phyloP scores from a whole-genome alignment of 2,329 filamentous ascomycete genomes.

The Microcera coccophila region DNA sequence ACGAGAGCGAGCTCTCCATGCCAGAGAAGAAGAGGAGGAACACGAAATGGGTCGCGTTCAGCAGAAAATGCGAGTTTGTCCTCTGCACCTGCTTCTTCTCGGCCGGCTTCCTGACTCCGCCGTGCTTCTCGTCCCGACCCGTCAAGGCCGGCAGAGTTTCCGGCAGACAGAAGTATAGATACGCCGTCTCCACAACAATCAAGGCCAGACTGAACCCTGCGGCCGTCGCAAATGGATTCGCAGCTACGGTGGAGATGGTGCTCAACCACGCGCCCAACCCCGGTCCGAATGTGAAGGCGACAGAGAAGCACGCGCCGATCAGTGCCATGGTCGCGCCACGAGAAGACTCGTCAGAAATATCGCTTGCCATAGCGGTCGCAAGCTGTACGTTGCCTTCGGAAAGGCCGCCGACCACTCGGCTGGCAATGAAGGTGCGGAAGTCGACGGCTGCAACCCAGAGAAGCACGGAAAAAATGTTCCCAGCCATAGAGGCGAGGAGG shows the following conservation, averaged over 20 bases:
- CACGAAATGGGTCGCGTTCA: conserved; percentile 81
- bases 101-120: conserved; percentile 21
- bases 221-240: conserved; percentile 91
- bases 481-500: conserved; percentile 84
- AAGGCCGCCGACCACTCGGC: conserved; percentile 82
- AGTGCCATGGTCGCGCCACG: conserved; percentile 92
- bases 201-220: conserved; percentile 82
- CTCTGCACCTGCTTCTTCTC: conserved; percentile 38
- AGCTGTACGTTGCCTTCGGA: conserved; percentile 97
- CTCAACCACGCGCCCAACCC: conserved; percentile 85
- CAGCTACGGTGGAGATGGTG: conserved; percentile 69
- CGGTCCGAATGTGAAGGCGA: conserved; percentile 95
- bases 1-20: conserved; percentile 95
- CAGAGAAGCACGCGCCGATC: conserved; percentile 92
- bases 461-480: conserved; percentile 88
- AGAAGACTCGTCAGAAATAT: conserved; percentile 82
- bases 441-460: conserved; percentile 92
- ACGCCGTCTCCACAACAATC: conserved; percentile 81
- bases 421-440: conserved; percentile 94
- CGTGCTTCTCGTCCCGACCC: conserved; percentile 25
- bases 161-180: conserved; percentile 78
- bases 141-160: conserved; percentile 72
- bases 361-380: conserved; percentile 91
- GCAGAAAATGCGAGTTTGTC: conserved; percentile 77
- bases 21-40: conserved; percentile 97